A percentile compares a stretch with the other conserved stretches of the same genome.
These are phyloP conservation scores for Sclerotinia minor DNA, from an alignment of 2,329 filamentous ascomycete species.

Conservation along the genomic window DNA sequence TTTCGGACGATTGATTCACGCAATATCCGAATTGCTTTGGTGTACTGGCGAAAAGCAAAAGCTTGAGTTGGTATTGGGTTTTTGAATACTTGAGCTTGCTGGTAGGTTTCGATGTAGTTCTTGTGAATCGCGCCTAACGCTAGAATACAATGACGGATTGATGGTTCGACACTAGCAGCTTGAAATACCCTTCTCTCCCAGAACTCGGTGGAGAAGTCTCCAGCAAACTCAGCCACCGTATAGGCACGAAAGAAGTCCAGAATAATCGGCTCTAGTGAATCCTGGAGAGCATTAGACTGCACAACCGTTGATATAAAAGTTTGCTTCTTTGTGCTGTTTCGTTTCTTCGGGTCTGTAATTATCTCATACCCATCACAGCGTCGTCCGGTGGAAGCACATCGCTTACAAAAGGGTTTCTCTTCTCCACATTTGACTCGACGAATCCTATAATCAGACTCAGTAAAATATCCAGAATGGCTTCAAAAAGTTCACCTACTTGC, in stretches of 20 bases:
- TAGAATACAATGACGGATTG: slow-evolving; percentile 37
- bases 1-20: slow-evolving; percentile 36
- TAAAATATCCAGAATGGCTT: background rate
- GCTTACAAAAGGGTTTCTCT: slow-evolving; percentile 39
- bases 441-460: slow-evolving; percentile 32
- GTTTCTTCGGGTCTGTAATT: background rate
- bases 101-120: slow-evolving; percentile 45
- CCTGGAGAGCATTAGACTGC: slow-evolving; percentile 21
- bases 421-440: slow-evolving; percentile 41
- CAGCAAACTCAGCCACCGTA: slow-evolving; percentile 35
- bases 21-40: slow-evolving; percentile 50
- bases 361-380: slow-evolving; percentile 40
- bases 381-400: slow-evolving; percentile 38
- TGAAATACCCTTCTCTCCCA: slow-evolving; percentile 36
- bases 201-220: slow-evolving; percentile 36
- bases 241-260: slow-evolving; percentile 35
- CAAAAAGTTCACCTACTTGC: slow-evolving; percentile 34
- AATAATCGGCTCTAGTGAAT: slow-evolving; percentile 33
- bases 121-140: slow-evolving; percentile 39
- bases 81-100: slow-evolving; percentile 43
- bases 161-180: slow-evolving; percentile 33
- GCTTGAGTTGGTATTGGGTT: slow-evolving; percentile 26
- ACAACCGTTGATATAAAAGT: background rate
- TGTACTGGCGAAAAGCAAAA: slow-evolving; percentile 61
- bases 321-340: background rate